Conservation (phyloP, 768 basidiomycete genomes). For the Gloeostereum incarnatum region DNA sequence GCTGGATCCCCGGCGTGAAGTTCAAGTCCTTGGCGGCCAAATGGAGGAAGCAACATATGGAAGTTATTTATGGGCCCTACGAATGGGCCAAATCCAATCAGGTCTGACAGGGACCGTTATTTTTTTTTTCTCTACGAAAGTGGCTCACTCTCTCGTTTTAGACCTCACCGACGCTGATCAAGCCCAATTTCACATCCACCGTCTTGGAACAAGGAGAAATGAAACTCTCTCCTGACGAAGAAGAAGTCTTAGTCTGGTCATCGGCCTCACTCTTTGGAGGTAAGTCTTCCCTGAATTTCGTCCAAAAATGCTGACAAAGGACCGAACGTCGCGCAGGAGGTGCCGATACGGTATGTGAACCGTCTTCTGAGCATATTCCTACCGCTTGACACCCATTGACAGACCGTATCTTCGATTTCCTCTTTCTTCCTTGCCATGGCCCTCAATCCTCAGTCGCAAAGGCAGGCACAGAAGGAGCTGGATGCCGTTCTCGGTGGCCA, state of each 20-base stretch:
- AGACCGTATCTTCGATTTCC: constrained; percentile 8
- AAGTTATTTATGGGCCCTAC: too few species aligned
- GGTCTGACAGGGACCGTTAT: too few species aligned
- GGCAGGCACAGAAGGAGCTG: constrained; percentile 10
- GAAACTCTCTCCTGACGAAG: constrained; percentile 3
- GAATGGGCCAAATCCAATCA: too few species aligned
- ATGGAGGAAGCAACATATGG: constrained; percentile 4
- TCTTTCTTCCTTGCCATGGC: constrained; percentile 12
- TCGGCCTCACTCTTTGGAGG: constrained; percentile 12
- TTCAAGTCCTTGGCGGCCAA: too few species aligned
- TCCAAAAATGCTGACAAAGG: constrained; percentile 5
- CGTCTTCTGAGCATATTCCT: background rate
- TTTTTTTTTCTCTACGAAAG: too few species aligned
- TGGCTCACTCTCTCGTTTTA: too few species aligned
- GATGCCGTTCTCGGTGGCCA: constrained; percentile 9
- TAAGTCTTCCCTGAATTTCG: constrained; percentile 2
- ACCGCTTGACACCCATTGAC: background rate
- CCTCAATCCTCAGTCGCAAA: constrained; percentile 10
- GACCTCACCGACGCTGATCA: too few species aligned
- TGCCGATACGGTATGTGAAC: constrained; percentile 7
- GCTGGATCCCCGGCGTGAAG: constrained; percentile 16
- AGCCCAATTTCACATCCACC: too few species aligned
- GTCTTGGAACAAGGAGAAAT: too few species aligned
- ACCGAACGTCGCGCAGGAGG: constrained; percentile 9
- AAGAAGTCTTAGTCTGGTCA: constrained; percentile 7